Conservation (phyloP, 768 basidiomycete genomes). For the Suillus ampliporus region DNA sequence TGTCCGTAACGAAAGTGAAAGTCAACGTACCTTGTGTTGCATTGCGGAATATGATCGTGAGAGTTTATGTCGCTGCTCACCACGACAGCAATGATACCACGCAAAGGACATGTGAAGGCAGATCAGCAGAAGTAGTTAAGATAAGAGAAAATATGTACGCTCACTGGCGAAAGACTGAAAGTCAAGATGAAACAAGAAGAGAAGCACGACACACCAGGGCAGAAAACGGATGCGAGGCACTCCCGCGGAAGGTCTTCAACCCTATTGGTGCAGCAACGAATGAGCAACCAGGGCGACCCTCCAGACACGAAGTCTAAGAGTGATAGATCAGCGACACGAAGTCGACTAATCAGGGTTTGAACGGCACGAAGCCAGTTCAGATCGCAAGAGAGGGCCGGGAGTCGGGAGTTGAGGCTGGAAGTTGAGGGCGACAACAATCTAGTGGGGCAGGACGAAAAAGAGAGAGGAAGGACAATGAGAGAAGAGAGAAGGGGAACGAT, state of each 20-base stretch:
- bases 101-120: neutral
- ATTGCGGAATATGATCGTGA: neutral
- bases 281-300: neutral
- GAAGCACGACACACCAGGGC: no score
- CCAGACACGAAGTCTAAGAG: neutral
- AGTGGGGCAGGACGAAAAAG: neutral
- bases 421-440: no score
- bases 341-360: neutral
- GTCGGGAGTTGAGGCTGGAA: no score
- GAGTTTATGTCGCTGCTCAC: neutral
- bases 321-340: neutral
- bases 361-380: neutral
- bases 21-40: neutral
- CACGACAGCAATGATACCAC: neutral
- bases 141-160: neutral
- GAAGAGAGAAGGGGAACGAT: neutral
- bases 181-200: neutral
- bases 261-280: neutral
- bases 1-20: neutral
- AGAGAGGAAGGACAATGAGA: neutral
- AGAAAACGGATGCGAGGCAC: neutral
- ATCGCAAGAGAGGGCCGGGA: neutral
- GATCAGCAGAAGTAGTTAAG: constrained; percentile 2
- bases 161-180: neutral
- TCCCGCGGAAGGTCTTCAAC: neutral